A percentile compares a stretch with the other conserved stretches of the same genome.
phyloP scores from a whole-genome alignment of 2,329 filamentous ascomycete species.

The Hirsutella rhossiliensis region DNA sequence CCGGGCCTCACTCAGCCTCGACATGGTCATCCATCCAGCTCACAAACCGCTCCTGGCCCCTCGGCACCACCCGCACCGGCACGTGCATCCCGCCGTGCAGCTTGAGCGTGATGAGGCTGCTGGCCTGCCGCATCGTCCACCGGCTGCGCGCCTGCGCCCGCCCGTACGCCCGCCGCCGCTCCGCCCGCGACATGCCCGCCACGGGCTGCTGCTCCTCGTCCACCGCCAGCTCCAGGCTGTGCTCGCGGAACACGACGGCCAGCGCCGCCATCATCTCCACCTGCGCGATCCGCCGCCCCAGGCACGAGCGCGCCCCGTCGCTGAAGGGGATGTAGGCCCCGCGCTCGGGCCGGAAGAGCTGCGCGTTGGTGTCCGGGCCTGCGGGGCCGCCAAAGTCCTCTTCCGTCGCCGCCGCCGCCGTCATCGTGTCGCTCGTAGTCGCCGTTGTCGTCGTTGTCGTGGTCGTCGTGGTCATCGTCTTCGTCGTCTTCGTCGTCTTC shows the following conservation, averaged over 20 bases:
- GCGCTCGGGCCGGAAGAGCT: slow-evolving; percentile 46
- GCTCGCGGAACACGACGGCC: slow-evolving; percentile 41
- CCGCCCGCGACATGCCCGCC: slow-evolving; percentile 13
- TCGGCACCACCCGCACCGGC: slow-evolving; percentile 54
- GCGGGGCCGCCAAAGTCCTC: slow-evolving; percentile 47
- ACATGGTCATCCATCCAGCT: slow-evolving; percentile 14
- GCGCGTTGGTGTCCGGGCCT: slow-evolving; percentile 47
- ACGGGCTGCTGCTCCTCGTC: slow-evolving; percentile 38
- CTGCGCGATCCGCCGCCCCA: slow-evolving; percentile 46
- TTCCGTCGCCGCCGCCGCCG: slow-evolving; percentile 18
- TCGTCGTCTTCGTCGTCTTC: too few relatives aligned
- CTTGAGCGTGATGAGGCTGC: slow-evolving; percentile 60
- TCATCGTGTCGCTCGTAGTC: slow-evolving; percentile 24
- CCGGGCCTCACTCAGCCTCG: neutral
- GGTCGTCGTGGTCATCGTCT: too few relatives aligned
- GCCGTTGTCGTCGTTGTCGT: slow-evolving; percentile 38
- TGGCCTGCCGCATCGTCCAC: slow-evolving; percentile 39
- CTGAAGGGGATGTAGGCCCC: slow-evolving; percentile 48
- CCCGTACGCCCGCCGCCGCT: slow-evolving; percentile 34
- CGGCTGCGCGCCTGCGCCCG: slow-evolving; percentile 45
- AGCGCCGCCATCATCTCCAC: slow-evolving; percentile 45
- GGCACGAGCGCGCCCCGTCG: slow-evolving; percentile 43
- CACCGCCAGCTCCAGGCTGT: slow-evolving; percentile 60
- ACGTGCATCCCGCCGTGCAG: slow-evolving; percentile 48
- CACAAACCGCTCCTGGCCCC: slow-evolving; percentile 58